Conservation (phyloP, 306 rosid genomes). For the Acacia acuminata region DNA sequence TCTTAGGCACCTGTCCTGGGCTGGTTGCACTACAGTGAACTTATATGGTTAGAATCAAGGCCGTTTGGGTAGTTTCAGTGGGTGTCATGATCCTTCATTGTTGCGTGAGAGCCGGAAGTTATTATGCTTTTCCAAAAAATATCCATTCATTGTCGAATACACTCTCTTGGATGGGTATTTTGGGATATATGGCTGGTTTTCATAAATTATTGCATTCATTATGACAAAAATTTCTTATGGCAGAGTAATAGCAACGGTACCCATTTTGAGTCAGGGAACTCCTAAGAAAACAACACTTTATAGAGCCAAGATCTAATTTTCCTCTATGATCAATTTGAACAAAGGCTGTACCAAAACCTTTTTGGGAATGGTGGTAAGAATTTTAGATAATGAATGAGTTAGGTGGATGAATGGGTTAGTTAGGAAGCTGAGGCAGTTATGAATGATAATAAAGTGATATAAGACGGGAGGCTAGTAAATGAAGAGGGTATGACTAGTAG, state of each 20-base stretch:
- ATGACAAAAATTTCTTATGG: background rate
- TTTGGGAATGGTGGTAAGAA: background rate
- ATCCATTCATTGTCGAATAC: background rate
- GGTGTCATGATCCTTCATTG: background rate
- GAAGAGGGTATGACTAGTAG: background rate
- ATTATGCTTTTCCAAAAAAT: background rate
- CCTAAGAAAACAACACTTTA: background rate
- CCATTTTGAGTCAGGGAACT: background rate
- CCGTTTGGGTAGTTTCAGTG: background rate
- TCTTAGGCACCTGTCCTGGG: background rate
- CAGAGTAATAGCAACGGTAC: background rate
- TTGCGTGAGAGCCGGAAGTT: background rate
- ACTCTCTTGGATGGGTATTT: background rate
- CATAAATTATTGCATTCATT: background rate
- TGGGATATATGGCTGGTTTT: background rate
- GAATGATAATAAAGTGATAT: background rate
- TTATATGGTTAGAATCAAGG: no score
- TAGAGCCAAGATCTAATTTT: background rate
- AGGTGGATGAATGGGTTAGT: background rate
- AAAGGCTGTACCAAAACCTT: background rate
- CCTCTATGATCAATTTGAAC: background rate
- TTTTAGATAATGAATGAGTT: background rate
- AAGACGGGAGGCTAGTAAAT: background rate
- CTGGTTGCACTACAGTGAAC: background rate
- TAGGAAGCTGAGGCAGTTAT: background rate